Base-by-base conservation (phyloP, 2,329 filamentous ascomycete species). In the Penicillium vulpinum region DNA sequence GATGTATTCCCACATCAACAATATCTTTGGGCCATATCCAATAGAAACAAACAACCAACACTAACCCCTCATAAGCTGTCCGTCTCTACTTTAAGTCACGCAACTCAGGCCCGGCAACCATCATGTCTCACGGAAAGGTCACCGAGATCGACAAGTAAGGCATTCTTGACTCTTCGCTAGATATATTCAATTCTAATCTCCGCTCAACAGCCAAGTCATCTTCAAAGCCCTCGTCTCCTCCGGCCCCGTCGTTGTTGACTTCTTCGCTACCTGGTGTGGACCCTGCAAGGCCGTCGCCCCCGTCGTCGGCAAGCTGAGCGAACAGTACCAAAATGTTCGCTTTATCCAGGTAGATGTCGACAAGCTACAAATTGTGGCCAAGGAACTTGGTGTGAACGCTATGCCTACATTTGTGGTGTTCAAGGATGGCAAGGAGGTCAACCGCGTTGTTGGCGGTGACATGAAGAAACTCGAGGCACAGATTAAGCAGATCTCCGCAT, bases 291-390 rank as follows among this genome's bases (percentile, higher is more conserved):
- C 78, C 33, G 81, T 85, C 53, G 77, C 77, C 3, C 82, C 82
- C 29, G 72, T 80, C 60, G 79, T 83, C 66, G 77, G 79, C 53
- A 72, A 79, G 62, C 75, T 84, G 53, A 82, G 81, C 57, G 75
- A 79, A 51, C 75, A 77, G 44, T 80, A 84, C 66, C 65, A 73
- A 24, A 77, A 79, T 56, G 70, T 84, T 22, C 76, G 77, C 28
- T 84, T 85, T 65, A 74, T 77, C 61, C 83, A 84, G 73, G 78
- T 84, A 31, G 79, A 85, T 56, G 82, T 84, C 15, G 82, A 85
- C 62, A 77, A 77, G 46, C 76, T 81, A 60, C 73, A 77, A 39
- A 76, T 79, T 38, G 74, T 84, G 8, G 80, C 82, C 16, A 67
- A 71, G 55, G 78, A 81, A 46, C 77, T 81, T 56, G 73, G 77